phyloP scores from a whole-genome alignment of 495 filamentous ascomycete genomes.

The Cercophora samala region DNA sequence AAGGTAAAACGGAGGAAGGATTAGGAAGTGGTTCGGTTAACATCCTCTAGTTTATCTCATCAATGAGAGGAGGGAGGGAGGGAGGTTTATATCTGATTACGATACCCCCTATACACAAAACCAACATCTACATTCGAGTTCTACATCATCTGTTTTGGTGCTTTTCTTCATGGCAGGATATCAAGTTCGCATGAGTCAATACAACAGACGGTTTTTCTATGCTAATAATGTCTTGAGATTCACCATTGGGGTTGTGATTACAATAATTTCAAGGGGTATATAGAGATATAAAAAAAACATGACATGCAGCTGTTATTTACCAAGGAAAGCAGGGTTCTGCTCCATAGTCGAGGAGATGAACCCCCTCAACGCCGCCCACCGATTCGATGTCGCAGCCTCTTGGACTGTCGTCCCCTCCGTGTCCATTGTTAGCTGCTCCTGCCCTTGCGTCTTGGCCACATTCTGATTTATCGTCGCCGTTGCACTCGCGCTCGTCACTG shows the following conservation, averaged over 20 bases:
- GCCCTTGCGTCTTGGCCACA: not conserved
- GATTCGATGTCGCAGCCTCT: constrained; percentile 47
- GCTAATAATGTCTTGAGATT: not conserved
- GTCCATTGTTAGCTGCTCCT: constrained; percentile 13
- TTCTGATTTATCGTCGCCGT: not conserved
- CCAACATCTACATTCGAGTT: not conserved
- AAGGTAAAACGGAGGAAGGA: not conserved
- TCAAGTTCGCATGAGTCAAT: not conserved
- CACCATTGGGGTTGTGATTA: not conserved
- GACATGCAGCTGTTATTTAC: constrained; percentile 12
- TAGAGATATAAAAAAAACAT: not conserved
- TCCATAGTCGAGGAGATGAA: constrained; percentile 74
- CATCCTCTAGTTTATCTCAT: not conserved
- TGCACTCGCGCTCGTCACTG: constrained; percentile 30
- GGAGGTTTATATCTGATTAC: not conserved
- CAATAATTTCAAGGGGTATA: not conserved
- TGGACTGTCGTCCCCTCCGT: constrained; percentile 17
- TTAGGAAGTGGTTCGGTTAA: not conserved
- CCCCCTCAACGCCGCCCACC: constrained; percentile 65
- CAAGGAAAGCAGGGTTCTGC: constrained; percentile 61
- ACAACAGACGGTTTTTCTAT: not conserved
- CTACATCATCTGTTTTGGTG: too few relatives aligned
- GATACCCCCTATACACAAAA: not conserved
- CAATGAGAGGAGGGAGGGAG: too few relatives aligned
- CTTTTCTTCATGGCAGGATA: not conserved